phyloP scores from a whole-genome alignment of 352 stramenopile genomes.

The Phytophthora pini region DNA sequence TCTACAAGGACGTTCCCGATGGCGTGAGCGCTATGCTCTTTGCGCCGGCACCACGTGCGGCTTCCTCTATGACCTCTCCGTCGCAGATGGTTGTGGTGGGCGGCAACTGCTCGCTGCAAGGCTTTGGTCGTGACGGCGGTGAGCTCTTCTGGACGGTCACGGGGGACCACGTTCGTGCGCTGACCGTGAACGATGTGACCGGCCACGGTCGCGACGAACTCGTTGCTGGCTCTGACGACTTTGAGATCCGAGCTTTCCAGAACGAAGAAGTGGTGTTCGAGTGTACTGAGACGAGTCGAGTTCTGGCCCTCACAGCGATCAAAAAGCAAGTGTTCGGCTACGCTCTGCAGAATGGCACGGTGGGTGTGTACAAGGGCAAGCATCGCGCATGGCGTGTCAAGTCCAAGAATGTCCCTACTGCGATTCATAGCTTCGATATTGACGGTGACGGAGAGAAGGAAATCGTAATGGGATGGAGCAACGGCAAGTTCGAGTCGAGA shows the following conservation, averaged over 20 bases:
- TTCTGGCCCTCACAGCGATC: conserved; percentile 80
- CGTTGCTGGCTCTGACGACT: conserved; percentile 92
- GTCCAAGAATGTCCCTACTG: conserved; percentile 85
- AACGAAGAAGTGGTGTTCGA: conserved; percentile 91
- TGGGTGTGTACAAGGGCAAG: conserved; percentile 93
- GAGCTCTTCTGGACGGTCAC: conserved; percentile 94
- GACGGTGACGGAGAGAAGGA: conserved; percentile 91
- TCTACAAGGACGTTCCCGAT: conserved; percentile 92
- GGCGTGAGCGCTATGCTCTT: conserved; percentile 88
- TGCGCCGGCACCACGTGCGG: conserved; percentile 43
- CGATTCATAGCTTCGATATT: conserved; percentile 90
- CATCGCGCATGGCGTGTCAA: conserved; percentile 92
- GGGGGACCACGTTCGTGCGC: conserved; percentile 89
- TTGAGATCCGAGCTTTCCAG: conserved; percentile 90
- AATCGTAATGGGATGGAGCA: conserved; percentile 91
- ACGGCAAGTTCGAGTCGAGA: conserved; percentile 87
- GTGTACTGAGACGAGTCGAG: conserved; percentile 84
- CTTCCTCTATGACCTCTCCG: conserved; percentile 30
- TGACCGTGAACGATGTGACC: conserved; percentile 80
- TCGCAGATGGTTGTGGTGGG: conserved; percentile 89
- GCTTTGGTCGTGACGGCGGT: conserved; percentile 79
- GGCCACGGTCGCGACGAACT: conserved; percentile 78
- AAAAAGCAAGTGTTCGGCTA: conserved; percentile 85
- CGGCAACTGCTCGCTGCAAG: conserved; percentile 93
- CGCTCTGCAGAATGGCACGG: conserved; percentile 90